Conservation (phyloP, 345 rosid species). For the Salix viminalis region DNA sequence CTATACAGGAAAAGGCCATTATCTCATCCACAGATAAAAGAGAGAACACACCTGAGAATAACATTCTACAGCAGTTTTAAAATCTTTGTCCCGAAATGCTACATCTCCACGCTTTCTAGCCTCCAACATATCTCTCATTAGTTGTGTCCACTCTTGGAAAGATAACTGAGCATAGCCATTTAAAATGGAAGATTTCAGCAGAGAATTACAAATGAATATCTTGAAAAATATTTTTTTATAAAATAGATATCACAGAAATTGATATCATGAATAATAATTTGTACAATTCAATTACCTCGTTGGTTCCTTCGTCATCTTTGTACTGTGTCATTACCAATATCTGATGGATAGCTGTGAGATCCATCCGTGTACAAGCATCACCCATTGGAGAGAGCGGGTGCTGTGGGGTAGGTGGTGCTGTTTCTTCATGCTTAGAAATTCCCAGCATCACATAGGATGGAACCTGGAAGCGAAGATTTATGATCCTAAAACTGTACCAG, state of each 20-base stretch:
- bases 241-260: neutral
- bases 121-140: conserved; percentile 82
- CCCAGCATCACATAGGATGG: conserved; percentile 81
- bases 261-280: neutral
- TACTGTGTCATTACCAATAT: conserved; percentile 69
- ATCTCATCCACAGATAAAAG: neutral
- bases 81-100: conserved; percentile 68
- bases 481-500: conserved; percentile 2
- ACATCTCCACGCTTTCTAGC: conserved; percentile 82
- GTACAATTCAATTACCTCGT: conserved; percentile 50
- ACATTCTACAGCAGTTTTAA: conserved; percentile 64
- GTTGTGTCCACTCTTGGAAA: conserved; percentile 95
- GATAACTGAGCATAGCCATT: conserved; percentile 47
- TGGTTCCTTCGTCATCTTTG: conserved; percentile 84
- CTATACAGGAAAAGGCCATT: neutral
- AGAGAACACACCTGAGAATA: conserved; percentile 62
- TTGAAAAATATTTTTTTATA: too few relatives aligned
- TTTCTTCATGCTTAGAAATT: conserved; percentile 62
- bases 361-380: conserved; percentile 77
- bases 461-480: conserved; percentile 38
- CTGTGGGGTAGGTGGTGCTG: conserved; percentile 58
- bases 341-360: conserved; percentile 84
- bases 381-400: conserved; percentile 66
- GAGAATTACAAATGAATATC: neutral
- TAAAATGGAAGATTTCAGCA: conserved; percentile 13